These are phyloP conservation scores for Trametes sanguinea DNA, from an alignment of 768 basidiomycete genomes.

Conservation along the genomic window DNA sequence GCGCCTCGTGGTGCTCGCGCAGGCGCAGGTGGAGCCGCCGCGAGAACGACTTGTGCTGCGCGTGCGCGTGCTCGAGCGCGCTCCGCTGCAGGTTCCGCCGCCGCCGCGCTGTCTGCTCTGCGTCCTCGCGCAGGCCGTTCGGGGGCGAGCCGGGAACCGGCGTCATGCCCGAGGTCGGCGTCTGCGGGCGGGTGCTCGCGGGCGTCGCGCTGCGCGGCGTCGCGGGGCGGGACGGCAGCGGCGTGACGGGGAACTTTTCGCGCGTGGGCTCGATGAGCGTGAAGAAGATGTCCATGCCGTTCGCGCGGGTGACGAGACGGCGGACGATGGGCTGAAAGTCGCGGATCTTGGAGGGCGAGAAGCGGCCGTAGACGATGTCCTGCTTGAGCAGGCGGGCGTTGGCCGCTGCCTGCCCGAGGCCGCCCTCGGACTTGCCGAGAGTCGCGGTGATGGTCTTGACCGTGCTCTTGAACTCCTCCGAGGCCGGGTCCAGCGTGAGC, in stretches of 20 bases:
- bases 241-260: conserved; percentile 49
- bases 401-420: conserved; percentile 53
- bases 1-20: conserved; percentile 21
- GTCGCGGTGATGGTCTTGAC: conserved; percentile 40
- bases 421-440: conserved; percentile 45
- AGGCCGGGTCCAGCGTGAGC: conserved; percentile 46
- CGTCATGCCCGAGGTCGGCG: conserved; percentile 27
- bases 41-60: conserved; percentile 18
- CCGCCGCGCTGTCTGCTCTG: conserved; percentile 5
- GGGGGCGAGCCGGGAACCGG: neutral
- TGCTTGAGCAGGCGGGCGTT: conserved; percentile 53
- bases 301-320: conserved; percentile 55
- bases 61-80: conserved; percentile 9
- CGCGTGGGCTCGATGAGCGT: conserved; percentile 61
- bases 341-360: conserved; percentile 57
- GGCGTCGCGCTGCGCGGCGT: conserved; percentile 47
- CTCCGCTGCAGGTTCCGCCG: conserved; percentile 6
- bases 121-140: conserved; percentile 1
- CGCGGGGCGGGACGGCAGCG: conserved; percentile 35
- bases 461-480: conserved; percentile 41
- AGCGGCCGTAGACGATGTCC: conserved; percentile 63
- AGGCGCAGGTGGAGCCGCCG: conserved; percentile 20
- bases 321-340: conserved; percentile 51
- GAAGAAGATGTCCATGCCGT: conserved; percentile 66
- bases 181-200: conserved; percentile 36